These are phyloP conservation scores for Vaccinium corymbosum DNA, from an alignment of 148 eudicot genomes.

Conservation along the genomic window DNA sequence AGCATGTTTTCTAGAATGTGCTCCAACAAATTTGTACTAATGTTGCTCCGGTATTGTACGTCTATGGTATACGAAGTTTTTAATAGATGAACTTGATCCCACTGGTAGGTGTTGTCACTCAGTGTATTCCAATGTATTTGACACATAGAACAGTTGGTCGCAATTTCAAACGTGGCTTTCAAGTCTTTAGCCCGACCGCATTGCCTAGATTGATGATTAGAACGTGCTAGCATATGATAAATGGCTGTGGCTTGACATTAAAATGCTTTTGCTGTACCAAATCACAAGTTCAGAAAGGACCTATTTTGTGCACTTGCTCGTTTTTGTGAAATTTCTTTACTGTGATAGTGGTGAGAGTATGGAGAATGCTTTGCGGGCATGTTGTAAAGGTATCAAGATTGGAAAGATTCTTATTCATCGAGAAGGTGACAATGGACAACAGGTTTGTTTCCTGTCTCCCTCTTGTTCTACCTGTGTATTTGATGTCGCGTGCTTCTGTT, in stretches of 20 bases:
- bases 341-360: constrained; percentile 85
- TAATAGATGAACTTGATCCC: background rate
- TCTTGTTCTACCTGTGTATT: background rate
- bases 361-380: constrained; percentile 97
- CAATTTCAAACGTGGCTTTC: background rate
- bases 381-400: constrained; percentile 94
- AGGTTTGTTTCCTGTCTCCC: constrained; percentile 42
- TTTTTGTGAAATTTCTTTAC: background rate
- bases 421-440: constrained; percentile 92
- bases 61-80: background rate
- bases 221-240: background rate
- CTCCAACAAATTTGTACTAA: background rate
- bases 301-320: too few species aligned
- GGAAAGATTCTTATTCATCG: constrained; percentile 96
- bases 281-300: too few species aligned
- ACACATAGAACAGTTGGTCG: background rate
- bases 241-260: too few species aligned
- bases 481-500: background rate
- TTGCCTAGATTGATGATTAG: background rate
- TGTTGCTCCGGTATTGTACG: background rate
- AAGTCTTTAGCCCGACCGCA: background rate
- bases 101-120: background rate
- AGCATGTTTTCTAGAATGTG: background rate
- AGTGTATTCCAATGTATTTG: background rate
- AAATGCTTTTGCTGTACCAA: too few species aligned